These are phyloP conservation scores for Ulota crispa DNA, from an alignment of 225 moss, liverwort and hornwort species.

Conservation along the genomic window DNA sequence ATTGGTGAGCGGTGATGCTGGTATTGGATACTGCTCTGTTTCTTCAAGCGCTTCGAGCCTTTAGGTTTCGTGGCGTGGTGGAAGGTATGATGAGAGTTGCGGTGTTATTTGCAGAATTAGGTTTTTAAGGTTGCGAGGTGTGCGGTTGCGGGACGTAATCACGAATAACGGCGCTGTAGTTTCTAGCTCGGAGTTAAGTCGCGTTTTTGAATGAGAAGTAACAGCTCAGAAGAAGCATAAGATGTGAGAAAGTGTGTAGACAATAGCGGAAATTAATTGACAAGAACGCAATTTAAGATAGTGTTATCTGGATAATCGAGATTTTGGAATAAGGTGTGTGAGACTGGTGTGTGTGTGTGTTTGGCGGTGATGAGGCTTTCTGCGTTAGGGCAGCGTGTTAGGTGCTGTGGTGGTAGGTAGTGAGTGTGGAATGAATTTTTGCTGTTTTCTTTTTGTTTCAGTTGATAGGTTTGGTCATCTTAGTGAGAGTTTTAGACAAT, in stretches of 20 bases:
- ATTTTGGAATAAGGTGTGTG: neutral
- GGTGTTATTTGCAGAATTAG: conserved; percentile 7
- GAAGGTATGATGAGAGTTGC: neutral
- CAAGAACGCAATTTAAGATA: neutral
- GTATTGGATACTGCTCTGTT: neutral
- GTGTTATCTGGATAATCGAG: neutral
- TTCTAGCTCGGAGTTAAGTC: no score
- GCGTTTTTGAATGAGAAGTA: no score
- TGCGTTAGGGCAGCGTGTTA: neutral
- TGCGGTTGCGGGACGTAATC: neutral
- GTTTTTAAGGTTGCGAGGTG: conserved; percentile 30
- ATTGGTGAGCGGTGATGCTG: neutral
- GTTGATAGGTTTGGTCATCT: neutral
- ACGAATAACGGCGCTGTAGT: no score
- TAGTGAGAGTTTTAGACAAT: neutral
- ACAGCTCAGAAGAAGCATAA: no score
- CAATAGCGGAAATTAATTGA: neutral
- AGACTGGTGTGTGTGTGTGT: neutral
- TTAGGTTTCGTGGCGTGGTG: conserved; percentile 6
- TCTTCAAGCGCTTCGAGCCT: neutral
- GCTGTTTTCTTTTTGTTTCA: neutral
- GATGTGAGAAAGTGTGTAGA: no score
- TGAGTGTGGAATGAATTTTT: neutral
- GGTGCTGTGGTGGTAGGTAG: neutral
- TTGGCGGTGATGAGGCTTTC: neutral